Evolutionary conservation across 2,329 filamentous ascomycete species (phyloP).

Genomic region (Rhynchosporium graminicola): DNA sequence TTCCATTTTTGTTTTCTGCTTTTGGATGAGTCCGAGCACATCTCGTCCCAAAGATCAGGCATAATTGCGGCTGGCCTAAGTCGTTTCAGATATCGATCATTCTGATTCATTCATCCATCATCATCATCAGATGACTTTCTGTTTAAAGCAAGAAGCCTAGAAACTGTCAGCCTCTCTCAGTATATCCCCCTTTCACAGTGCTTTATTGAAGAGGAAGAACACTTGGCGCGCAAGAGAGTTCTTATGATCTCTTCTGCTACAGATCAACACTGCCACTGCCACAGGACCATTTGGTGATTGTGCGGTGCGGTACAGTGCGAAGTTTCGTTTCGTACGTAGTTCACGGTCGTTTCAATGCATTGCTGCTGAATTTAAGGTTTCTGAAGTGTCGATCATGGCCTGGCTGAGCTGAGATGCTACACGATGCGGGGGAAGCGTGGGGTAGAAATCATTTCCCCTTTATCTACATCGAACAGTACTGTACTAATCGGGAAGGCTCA

Average conservation of each 20-base stretch:
- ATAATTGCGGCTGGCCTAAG: not conserved
- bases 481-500: no score
- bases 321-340: not conserved
- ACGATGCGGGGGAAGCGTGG: constrained; percentile 7
- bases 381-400: constrained; percentile 1
- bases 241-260: constrained; percentile 7
- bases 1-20: not conserved
- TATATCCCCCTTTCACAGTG: not conserved
- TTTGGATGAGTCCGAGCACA: not conserved
- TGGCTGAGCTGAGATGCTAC: not conserved
- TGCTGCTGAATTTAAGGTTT: not conserved
- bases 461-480: no score
- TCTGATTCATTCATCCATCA: no score
- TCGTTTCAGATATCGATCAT: not conserved
- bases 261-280: constrained; percentile 11
- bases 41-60: not conserved
- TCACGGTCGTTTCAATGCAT: constrained; percentile 9
- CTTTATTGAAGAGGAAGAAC: not conserved
- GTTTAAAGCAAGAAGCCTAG: constrained; percentile 7
- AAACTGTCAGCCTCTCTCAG: not conserved
- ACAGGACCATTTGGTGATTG: not conserved
- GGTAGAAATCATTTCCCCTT: not conserved
- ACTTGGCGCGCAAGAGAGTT: not conserved
- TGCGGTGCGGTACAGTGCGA: not conserved
- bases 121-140: not conserved